Base-by-base conservation (phyloP, 305 asterid species). In the Petunia hybrid region DNA sequence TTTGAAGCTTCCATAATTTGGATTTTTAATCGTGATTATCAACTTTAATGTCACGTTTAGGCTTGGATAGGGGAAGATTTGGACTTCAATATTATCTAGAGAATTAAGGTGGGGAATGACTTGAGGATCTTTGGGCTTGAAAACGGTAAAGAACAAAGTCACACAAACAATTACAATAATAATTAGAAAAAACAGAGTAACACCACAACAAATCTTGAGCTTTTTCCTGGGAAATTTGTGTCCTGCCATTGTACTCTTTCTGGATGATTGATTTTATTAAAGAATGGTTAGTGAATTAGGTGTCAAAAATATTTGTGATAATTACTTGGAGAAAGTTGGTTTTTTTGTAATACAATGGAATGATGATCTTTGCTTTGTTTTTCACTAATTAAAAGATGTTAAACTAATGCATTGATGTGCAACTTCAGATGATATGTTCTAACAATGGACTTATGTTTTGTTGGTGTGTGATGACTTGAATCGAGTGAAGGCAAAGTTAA, bases 111-210 rank as follows among this genome's bases (percentile, higher is more conserved):
- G 73, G 35, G 80, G 82, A 35, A 53, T 78, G 70, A 86, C 60
- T 36, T 64, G 64, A 73, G 89, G 89, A 2, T 83, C 42, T 79
- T 83, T 83, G 6, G 87, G 85, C 78, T 83, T 86, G 41, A 83
- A 64, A n/a, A 81, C 62, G 0, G 85, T 86, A 62, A 81, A 75
- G 56, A 35, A 42, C 56, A 86, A 7, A 9, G 79, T 43, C 43
- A 86, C 43, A 0, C 68, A 79, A 31, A 83, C 59, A 62, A 83
- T 67, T 3, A 60, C 1, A 14, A 86, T 36, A 39, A 81, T 55
- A 31, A 80, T 22, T 8, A 69, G 3, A 0, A 57, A 1, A 31
- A 73, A 2, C 16, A 81, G 42, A 5, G 78, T 59, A 59, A 40
- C 45, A 8, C 68, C 77, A 64, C 83, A 83, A 46, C 82, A 83